Base-by-base conservation (phyloP, 495 filamentous ascomycete genomes). In the Penicillium atrosanguineum region DNA sequence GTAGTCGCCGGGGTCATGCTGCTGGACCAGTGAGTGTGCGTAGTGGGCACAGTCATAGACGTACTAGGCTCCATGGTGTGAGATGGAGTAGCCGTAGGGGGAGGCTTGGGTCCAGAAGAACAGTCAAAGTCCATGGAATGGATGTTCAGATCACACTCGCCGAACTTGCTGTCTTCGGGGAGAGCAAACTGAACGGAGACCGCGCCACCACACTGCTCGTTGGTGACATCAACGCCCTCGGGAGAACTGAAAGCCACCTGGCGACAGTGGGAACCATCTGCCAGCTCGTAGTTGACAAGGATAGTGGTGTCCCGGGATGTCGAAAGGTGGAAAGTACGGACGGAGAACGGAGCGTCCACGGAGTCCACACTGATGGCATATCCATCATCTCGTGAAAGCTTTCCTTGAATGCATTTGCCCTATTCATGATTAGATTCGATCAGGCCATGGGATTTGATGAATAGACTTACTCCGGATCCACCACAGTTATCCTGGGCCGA, bases 201-300 rank as follows among this genome's bases (percentile, higher is more conserved):
- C 44, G 92, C 92, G 71, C 90, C 90, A 79, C 92, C 92, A 68
- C 92, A 97, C 75, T 96, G 91, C 51, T 76, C 81, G 78, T 96
- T 97, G 72, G 77, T 65, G 52, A 96, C 75, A 57, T 79, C 80
- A 34, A 79, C 80, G 61, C 89, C 88, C 15, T 74, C 72, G 43
- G 79, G 71, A 42, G 74, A 77, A 77, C 88, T 91, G 29, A 67
- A 57, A 49, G 79, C 73, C n/a, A 79, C 80, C 67, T 92, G 84
- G 66, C 85, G 89, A 83, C 93, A 96, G 55, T 70, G 79, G 26
- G 81, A 83, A 46, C 86, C 86, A 65, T 91, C 87, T 3, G 85
- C 79, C 89, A 95, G 91, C 59, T 76, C 74, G 68, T 91, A 96
- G 75, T 86, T 81, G 72, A 95, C 87, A 66, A 91, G 80, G 42